These are phyloP conservation scores for Climacium dendroides DNA, from an alignment of 225 moss, liverwort and hornwort species.

Conservation along the genomic window DNA sequence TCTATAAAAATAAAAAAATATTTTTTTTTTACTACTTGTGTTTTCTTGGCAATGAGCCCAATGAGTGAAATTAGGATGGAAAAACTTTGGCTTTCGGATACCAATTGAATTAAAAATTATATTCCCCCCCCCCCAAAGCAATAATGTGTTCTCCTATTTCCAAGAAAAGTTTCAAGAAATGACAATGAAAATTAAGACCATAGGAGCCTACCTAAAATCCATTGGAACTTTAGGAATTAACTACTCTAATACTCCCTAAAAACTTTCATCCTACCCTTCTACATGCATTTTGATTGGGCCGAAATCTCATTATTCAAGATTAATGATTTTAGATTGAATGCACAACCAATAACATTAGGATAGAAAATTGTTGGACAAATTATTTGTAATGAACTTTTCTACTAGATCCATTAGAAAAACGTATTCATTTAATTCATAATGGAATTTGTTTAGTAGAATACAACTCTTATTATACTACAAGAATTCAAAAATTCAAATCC, in stretches of 20 bases:
- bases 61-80: accelerated
- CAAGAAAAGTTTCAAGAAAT: no score
- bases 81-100: no score
- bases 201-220: accelerated
- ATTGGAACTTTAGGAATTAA: no score
- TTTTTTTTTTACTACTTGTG: no score
- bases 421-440: not conserved
- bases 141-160: no score
- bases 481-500: not conserved
- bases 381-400: not conserved
- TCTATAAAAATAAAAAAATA: no score
- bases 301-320: not conserved
- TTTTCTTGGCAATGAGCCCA: no score
- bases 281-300: not conserved
- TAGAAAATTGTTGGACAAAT: not conserved
- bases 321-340: not conserved
- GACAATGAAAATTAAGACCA: no score
- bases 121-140: no score
- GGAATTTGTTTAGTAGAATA: not conserved
- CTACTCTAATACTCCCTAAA: no score
- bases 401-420: not conserved
- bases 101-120: no score
- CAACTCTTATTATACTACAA: not conserved
- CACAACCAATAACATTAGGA: not conserved
- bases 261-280: no score